A percentile compares a stretch with the other conserved stretches of the same genome.
Evolutionary conservation across 495 filamentous ascomycete species (phyloP).

Genomic region (Neurospora africana): DNA sequence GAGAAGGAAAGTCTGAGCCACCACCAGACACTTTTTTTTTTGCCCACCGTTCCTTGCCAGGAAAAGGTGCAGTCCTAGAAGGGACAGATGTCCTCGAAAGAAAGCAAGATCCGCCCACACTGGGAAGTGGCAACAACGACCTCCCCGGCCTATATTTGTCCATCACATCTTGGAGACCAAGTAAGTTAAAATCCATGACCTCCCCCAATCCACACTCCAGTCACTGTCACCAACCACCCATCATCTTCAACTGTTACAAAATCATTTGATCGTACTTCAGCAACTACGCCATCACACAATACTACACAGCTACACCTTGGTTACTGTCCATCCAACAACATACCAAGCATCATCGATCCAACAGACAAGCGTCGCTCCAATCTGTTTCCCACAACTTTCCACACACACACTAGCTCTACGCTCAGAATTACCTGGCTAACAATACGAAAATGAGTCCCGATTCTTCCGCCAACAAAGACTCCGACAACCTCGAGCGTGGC

Average conservation of each 20-base stretch:
- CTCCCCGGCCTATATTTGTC: too few relatives aligned
- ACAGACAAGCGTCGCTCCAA: not conserved
- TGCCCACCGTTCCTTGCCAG: not conserved
- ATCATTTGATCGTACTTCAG: not conserved
- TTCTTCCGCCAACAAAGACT: not conserved
- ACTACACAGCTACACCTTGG: not conserved
- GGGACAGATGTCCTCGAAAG: not conserved
- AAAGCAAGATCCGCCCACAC: too few relatives aligned
- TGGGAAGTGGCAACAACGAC: too few relatives aligned
- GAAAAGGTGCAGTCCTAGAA: not conserved
- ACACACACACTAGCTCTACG: not conserved
- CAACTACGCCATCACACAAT: not conserved
- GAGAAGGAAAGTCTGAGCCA: not conserved
- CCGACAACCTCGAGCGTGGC: not conserved
- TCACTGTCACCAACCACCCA: not conserved
- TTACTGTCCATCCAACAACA: not conserved
- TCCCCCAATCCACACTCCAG: not conserved
- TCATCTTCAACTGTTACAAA: not conserved
- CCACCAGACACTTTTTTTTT: not conserved
- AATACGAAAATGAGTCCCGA: not conserved
- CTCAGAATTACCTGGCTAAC: not conserved
- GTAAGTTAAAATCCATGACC: not conserved
- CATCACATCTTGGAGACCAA: not conserved
- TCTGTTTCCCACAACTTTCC: not conserved
- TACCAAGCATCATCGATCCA: not conserved